Evolutionary conservation across 148 eudicot species (phyloP).

Genomic region (Spergularia bocconei): DNA sequence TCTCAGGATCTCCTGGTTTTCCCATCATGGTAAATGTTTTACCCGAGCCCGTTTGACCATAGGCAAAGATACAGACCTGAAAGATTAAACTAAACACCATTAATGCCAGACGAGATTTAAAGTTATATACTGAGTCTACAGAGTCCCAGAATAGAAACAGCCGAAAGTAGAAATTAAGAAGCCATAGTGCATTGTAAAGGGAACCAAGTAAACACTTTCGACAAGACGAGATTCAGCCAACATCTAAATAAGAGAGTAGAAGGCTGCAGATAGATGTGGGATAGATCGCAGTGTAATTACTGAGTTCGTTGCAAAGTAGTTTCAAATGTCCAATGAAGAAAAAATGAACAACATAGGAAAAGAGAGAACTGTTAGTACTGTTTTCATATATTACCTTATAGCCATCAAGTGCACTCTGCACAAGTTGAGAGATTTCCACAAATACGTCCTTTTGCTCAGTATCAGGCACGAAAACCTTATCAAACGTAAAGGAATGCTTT

Average conservation of each 20-base stretch:
- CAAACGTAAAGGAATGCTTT: conserved; percentile 78
- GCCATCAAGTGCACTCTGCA: conserved; percentile 98
- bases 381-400: conserved; percentile 60
- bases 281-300: neutral
- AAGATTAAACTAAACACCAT: conserved; percentile 8
- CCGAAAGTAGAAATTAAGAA: neutral
- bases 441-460: conserved; percentile 81
- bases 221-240: neutral
- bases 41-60: conserved; percentile 99
- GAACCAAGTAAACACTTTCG: neutral
- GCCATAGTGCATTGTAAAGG: neutral
- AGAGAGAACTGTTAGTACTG: neutral
- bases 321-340: neutral
- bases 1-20: conserved; percentile 58
- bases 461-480: conserved; percentile 87
- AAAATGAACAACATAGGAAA: neutral
- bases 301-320: neutral
- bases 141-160: neutral
- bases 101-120: neutral
- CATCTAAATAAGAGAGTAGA: neutral
- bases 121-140: neutral
- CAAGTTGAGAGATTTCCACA: conserved; percentile 98
- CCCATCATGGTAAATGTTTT: conserved; percentile 99
- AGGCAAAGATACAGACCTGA: conserved; percentile 95
- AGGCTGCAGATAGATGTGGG: neutral